Base-by-base conservation (phyloP, 257 asterid species). In the Haberlea rhodopensis region DNA sequence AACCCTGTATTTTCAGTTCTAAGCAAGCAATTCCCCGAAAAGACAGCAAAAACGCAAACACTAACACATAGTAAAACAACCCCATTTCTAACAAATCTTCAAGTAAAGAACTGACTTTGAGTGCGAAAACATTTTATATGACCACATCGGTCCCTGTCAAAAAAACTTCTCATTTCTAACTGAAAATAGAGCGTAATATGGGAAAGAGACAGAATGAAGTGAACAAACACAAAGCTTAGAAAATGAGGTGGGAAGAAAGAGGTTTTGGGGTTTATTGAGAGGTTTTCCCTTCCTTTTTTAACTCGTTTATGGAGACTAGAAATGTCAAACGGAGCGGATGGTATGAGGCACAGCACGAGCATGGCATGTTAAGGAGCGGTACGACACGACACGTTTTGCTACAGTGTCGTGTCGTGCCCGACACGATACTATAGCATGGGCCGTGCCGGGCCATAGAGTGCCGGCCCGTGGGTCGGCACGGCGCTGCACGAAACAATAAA, bases 61-160 rank as follows among this genome's bases (percentile, higher is more conserved):
- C 34, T 32, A n/a, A 37, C 68, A 37, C 24, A 40, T 8, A 59
- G 26, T 49, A 58, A 20, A n/a, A 64, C 6, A 18, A 67, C 18
- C 46, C 46, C n/a, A 18, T 40, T 15, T 15, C 48, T 56, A 55
- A 11, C 27, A 60, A 1, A 59, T 21, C 11, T 54, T 22, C 23
- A 31, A 45, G 45, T 29, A 16, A 63, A 21, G 49, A 13, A 40
- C 18, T 19, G 2, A 0, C 4, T 40, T 40, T 40, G 49, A 49
- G 55, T 4, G 24, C 9, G 23, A 48, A 3, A 13, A 52, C 4
- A 8, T n/a, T 29, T 21, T 55, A 25, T 20, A 19, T 18, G 9
- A 63, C 21, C 29, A 31, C 16, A n/a, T 7, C 11, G 18, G 8
- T 46, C 24, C 23, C 31, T 19, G 59, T 25, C 19, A 18, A 55